phyloP scores from a whole-genome alignment of 768 basidiomycete genomes.

The Paxillus involutus region DNA sequence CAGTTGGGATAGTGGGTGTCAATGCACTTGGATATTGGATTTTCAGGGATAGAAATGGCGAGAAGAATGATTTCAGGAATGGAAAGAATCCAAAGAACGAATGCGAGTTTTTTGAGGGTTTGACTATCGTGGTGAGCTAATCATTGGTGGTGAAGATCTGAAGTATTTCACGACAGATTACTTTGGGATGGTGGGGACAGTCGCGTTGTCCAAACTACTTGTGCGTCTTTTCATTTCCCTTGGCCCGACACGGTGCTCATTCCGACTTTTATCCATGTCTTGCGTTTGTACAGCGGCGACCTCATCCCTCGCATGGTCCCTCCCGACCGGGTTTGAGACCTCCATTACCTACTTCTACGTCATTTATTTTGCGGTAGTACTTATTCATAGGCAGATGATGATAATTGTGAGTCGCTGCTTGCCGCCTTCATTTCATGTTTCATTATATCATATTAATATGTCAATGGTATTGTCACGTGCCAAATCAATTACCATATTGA shows the following conservation, averaged over 20 bases:
- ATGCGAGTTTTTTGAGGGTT: not conserved
- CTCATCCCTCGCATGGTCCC: constrained; percentile 85
- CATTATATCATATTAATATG: not conserved
- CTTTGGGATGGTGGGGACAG: constrained; percentile 96
- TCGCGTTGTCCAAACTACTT: constrained; percentile 96
- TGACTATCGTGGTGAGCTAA: constrained; percentile 1
- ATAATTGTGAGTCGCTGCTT: constrained; percentile 63
- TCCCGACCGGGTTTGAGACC: constrained; percentile 88
- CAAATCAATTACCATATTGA: too few relatives aligned
- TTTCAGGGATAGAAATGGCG: constrained; percentile 84
- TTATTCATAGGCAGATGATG: constrained; percentile 94
- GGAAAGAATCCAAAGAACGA: constrained; percentile 94
- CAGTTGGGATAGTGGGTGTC: constrained; percentile 59
- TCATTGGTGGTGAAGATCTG: constrained; percentile 52
- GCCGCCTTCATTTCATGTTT: not conserved
- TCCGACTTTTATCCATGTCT: not conserved
- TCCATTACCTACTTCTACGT: constrained; percentile 97
- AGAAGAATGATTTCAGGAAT: constrained; percentile 95
- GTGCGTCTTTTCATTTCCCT: too few relatives aligned
- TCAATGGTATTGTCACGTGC: too few relatives aligned
- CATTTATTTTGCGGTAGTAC: constrained; percentile 82
- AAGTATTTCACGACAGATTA: constrained; percentile 82
- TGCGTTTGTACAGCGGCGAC: constrained; percentile 57
- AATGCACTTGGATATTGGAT: constrained; percentile 85
- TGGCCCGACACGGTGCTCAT: not conserved